Evolutionary conservation across 495 filamentous ascomycete genomes (phyloP).

Genomic region (Penicillium soppii): DNA sequence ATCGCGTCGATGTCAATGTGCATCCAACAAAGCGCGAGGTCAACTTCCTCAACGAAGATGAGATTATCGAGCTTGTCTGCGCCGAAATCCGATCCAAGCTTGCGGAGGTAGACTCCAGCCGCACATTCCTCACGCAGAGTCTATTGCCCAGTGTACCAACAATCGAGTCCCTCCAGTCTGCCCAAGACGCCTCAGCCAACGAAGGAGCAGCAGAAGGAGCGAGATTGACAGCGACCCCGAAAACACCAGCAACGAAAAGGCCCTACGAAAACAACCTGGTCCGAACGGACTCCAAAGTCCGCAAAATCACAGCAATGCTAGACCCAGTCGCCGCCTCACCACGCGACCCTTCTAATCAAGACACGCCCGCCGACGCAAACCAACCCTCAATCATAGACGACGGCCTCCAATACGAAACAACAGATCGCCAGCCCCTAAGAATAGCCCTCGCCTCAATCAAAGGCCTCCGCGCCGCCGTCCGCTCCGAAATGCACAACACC

Average conservation of each 20-base stretch:
- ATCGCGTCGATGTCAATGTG: conserved; percentile 94
- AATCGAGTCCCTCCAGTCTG: conserved; percentile 30
- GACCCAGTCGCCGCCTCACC: conserved; percentile 39
- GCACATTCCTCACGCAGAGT: conserved; percentile 91
- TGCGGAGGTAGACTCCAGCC: conserved; percentile 87
- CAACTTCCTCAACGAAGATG: conserved; percentile 97
- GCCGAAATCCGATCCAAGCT: conserved; percentile 76
- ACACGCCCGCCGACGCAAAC: conserved; percentile 15
- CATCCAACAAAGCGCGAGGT: conserved; percentile 98
- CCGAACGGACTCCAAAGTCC: conserved; percentile 82
- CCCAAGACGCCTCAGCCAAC: conserved; percentile 5
- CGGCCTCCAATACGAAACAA: conserved; percentile 66
- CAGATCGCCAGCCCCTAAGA: conserved; percentile 62
- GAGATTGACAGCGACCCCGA: conserved; percentile 16
- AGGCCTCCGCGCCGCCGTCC: conserved; percentile 75
- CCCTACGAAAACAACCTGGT: conserved; percentile 87
- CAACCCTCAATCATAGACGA: conserved; percentile 33
- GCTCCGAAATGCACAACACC: conserved; percentile 81
- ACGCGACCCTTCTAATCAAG: conserved; percentile 14
- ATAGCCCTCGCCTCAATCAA: conserved; percentile 81
- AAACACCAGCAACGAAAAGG: conserved; percentile 50
- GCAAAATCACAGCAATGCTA: conserved; percentile 97
- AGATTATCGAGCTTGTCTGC: conserved; percentile 89
- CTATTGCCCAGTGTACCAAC: conserved; percentile 66
- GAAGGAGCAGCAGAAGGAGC: conserved; percentile 16